Conservation (phyloP, 257 asterid genomes). For the Solanum boliviense region DNA sequence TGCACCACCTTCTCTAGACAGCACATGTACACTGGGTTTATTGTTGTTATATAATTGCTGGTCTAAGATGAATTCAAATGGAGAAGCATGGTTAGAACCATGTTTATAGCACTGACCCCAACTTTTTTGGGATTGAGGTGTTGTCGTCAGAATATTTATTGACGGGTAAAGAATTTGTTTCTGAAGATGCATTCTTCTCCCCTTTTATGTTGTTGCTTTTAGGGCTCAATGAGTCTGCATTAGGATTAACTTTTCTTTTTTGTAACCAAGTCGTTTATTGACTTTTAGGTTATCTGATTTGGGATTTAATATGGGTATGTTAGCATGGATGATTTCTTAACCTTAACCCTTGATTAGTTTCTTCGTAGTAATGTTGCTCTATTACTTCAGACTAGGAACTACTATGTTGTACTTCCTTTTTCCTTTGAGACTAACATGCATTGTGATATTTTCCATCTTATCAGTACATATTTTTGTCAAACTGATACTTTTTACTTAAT, state of each 20-base stretch:
- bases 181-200: neutral
- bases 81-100: neutral
- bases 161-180: neutral
- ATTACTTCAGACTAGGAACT: neutral
- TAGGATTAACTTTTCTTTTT: neutral
- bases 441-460: neutral
- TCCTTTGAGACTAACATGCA: neutral
- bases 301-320: neutral
- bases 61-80: neutral
- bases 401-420: neutral
- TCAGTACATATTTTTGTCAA: neutral
- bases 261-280: neutral
- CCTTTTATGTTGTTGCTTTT: neutral
- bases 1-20: neutral
- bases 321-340: neutral
- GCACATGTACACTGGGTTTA: neutral
- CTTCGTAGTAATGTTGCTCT: neutral
- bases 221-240: neutral
- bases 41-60: neutral
- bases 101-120: neutral
- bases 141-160: neutral
- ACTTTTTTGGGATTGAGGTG: neutral
- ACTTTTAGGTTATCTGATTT: neutral
- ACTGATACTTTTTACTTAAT: neutral
- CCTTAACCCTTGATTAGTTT: neutral